Conservation (phyloP, 306 rosid species). For the Gastrolobium villosum region DNA sequence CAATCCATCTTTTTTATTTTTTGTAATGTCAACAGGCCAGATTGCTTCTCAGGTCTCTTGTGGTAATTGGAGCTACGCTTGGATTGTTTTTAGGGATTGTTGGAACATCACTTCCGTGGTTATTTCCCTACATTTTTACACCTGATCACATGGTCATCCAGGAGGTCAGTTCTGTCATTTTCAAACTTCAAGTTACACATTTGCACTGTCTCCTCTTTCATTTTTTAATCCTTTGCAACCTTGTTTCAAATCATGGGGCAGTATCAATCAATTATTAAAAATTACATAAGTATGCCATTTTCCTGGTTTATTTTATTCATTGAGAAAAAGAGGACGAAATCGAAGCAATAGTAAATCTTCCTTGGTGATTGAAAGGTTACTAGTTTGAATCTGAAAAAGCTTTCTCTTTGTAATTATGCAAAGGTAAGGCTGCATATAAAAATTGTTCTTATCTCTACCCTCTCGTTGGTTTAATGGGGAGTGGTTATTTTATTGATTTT, state of each 20-base stretch:
- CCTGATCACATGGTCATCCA: constrained; percentile 76
- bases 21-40: constrained; percentile 68
- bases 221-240: constrained; percentile 18
- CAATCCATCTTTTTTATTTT: constrained; percentile 25
- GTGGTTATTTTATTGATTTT: background rate
- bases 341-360: too few species aligned
- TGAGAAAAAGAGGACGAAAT: background rate
- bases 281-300: background rate
- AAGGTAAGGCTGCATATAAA: too few species aligned
- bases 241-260: constrained; percentile 25
- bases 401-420: too few species aligned
- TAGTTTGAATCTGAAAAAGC: too few species aligned
- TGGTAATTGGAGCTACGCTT: constrained; percentile 71
- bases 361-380: too few species aligned
- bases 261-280: background rate
- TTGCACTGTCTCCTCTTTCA: background rate
- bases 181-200: background rate
- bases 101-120: constrained; percentile 84
- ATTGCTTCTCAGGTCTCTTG: constrained; percentile 79
- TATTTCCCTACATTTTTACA: constrained; percentile 82
- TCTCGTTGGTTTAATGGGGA: too few species aligned
- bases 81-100: constrained; percentile 75
- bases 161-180: constrained; percentile 67
- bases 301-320: constrained; percentile 17
- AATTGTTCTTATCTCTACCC: too few species aligned